Evolutionary conservation across 352 stramenopile species (phyloP).

Genomic region (Achlya hypogyna): DNA sequence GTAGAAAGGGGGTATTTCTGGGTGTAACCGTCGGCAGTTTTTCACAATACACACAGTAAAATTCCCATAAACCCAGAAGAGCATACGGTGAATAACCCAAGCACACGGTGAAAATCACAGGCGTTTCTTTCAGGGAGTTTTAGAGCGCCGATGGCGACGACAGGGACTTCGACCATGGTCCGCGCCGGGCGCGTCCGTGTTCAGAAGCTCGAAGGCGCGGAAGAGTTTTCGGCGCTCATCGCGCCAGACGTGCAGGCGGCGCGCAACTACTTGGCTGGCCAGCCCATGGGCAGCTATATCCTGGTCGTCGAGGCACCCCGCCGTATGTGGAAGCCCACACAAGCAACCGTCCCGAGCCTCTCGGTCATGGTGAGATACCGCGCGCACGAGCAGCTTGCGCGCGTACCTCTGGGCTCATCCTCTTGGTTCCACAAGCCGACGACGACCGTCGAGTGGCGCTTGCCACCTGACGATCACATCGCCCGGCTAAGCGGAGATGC

Average conservation of each 20-base stretch:
- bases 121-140: too few relatives aligned
- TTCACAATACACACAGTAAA: too few relatives aligned
- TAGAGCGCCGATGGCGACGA: too few relatives aligned
- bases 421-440: not conserved
- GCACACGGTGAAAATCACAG: too few relatives aligned
- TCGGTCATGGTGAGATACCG: constrained; percentile 9
- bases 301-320: not conserved
- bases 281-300: constrained; percentile 13
- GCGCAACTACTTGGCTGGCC: not conserved
- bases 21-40: too few relatives aligned
- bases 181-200: not conserved
- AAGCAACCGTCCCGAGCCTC: not conserved
- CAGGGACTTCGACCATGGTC: not conserved
- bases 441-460: not conserved
- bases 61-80: too few relatives aligned
- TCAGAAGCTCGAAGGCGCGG: not conserved
- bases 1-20: too few relatives aligned
- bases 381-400: not conserved
- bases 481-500: not conserved
- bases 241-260: not conserved
- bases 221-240: not conserved
- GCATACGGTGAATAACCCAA: too few relatives aligned
- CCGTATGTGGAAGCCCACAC: not conserved
- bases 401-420: not conserved
- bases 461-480: not conserved